Conservation (phyloP, 805 yeast genomes). For the Blastobotrys peoriensis region DNA sequence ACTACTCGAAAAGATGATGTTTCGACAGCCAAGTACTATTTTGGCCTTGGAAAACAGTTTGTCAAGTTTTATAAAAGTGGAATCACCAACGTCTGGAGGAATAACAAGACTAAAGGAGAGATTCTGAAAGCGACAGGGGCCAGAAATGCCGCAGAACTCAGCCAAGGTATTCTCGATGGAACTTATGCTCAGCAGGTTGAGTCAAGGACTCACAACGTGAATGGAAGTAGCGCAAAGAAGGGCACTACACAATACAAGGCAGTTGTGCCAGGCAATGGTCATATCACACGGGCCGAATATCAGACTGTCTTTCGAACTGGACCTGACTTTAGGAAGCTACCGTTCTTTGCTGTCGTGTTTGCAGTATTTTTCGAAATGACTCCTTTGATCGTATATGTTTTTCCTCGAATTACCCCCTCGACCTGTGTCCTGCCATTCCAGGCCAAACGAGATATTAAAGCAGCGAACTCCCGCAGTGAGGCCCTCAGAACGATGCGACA, state of each 20-base stretch:
- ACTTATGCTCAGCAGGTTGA: constrained; percentile 11
- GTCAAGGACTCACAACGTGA: constrained; percentile 1
- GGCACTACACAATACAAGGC: background rate
- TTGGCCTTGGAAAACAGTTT: constrained; percentile 23
- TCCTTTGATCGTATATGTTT: constrained; percentile 43
- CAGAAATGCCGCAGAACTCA: constrained; percentile 15
- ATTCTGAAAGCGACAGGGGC: constrained; percentile 18
- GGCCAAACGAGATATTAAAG: constrained; percentile 5
- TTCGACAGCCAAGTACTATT: constrained; percentile 14
- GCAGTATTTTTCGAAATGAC: constrained; percentile 53
- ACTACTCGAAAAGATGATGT: constrained; percentile 10
- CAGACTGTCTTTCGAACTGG: constrained; percentile 47
- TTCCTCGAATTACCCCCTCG: constrained; percentile 56
- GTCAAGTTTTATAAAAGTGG: constrained; percentile 42
- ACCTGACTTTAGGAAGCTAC: constrained; percentile 47
- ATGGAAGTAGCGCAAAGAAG: constrained; percentile 16
- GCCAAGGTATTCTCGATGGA: constrained; percentile 24
- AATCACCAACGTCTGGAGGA: constrained; percentile 43
- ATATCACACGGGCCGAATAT: constrained; percentile 40
- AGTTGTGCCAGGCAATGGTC: constrained; percentile 28
- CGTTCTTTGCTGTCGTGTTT: constrained; percentile 51
- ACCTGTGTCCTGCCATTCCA: constrained; percentile 53
- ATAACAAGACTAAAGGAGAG: constrained; percentile 21
- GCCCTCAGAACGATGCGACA: constrained; percentile 2
- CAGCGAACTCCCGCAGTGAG: constrained; percentile 4